These are phyloP conservation scores for Epicoccum sorghinum DNA, from an alignment of 2,329 filamentous ascomycete genomes.

Conservation along the genomic window DNA sequence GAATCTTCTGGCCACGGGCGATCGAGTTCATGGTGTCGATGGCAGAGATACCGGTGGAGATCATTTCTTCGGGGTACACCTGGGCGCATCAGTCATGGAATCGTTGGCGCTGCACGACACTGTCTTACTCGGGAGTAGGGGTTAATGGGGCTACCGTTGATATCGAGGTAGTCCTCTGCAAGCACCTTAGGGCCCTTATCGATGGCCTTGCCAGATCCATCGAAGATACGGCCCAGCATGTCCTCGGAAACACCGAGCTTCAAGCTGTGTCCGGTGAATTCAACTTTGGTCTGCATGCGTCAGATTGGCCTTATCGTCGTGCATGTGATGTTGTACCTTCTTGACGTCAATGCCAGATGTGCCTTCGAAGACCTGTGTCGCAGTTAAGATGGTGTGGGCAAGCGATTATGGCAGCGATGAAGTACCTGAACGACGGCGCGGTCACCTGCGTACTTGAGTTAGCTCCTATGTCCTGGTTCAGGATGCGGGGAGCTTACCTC, in stretches of 20 bases:
- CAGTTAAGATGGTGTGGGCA: slow-evolving; percentile 28
- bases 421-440: slow-evolving; percentile 91
- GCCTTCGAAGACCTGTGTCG: slow-evolving; percentile 86
- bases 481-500: slow-evolving; percentile 66
- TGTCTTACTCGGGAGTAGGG: slow-evolving; percentile 88
- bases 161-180: slow-evolving; percentile 97
- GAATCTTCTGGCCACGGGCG: slow-evolving; percentile 98
- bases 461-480: slow-evolving; percentile 15
- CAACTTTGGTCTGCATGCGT: slow-evolving; percentile 79
- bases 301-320: slow-evolving; percentile 23
- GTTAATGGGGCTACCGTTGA: slow-evolving; percentile 99
- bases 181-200: slow-evolving; percentile 99
- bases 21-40: slow-evolving; percentile 95
- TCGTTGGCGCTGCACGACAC: slow-evolving; percentile 8
- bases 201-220: slow-evolving; percentile 96
- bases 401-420: background rate
- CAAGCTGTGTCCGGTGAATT: slow-evolving; percentile 95
- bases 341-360: slow-evolving; percentile 98
- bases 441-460: slow-evolving; percentile 66
- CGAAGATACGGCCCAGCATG: slow-evolving; percentile 98
- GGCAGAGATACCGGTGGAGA: slow-evolving; percentile 97
- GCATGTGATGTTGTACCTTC: slow-evolving; percentile 63
- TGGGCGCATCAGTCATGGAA: slow-evolving; percentile 48
- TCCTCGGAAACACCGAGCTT: slow-evolving; percentile 99
- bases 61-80: slow-evolving; percentile 99